Evolutionary conservation across 108 stramenopile genomes (phyloP).

Genomic region (Skeletonema grethae): DNA sequence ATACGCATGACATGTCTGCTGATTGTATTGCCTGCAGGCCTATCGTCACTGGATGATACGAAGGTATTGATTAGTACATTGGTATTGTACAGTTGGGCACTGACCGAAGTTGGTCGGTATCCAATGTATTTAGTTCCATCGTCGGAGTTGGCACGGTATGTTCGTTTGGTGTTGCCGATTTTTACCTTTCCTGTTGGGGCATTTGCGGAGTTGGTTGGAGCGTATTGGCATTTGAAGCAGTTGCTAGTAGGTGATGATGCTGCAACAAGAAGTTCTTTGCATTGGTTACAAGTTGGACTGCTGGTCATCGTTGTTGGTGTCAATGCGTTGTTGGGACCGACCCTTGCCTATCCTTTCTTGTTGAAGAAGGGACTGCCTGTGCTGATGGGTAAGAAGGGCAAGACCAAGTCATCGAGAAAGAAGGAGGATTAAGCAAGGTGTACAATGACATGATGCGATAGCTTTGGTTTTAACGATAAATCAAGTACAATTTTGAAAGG

Average conservation of each 20-base stretch:
- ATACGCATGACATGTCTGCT: slow-evolving; percentile 46
- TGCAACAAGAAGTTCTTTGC: background rate
- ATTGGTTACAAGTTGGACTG: slow-evolving; percentile 34
- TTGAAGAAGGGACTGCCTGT: slow-evolving; percentile 56
- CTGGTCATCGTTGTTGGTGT: slow-evolving; percentile 38
- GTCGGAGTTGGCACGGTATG: slow-evolving; percentile 19
- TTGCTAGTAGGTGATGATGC: background rate
- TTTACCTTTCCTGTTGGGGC: slow-evolving; percentile 53
- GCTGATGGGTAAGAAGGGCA: slow-evolving; percentile 22
- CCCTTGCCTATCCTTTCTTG: slow-evolving; percentile 55
- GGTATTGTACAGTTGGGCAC: slow-evolving; percentile 43
- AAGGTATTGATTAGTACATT: slow-evolving; percentile 1
- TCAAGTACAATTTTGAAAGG: slow-evolving; percentile 35
- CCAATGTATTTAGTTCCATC: slow-evolving; percentile 61
- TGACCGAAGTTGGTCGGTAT: slow-evolving; percentile 57
- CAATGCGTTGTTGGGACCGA: slow-evolving; percentile 53
- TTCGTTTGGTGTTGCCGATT: slow-evolving; percentile 49
- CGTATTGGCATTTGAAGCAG: slow-evolving; percentile 32
- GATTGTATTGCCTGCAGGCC: slow-evolving; percentile 26
- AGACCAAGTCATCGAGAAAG: background rate
- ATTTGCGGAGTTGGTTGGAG: slow-evolving; percentile 44
- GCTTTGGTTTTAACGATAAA: slow-evolving; percentile 42
- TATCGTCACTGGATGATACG: background rate
- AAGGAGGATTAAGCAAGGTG: background rate
- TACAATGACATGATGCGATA: slow-evolving; percentile 28